These are phyloP conservation scores for Botryotinia globosa DNA, from an alignment of 2,329 filamentous ascomycete species.

Conservation along the genomic window DNA sequence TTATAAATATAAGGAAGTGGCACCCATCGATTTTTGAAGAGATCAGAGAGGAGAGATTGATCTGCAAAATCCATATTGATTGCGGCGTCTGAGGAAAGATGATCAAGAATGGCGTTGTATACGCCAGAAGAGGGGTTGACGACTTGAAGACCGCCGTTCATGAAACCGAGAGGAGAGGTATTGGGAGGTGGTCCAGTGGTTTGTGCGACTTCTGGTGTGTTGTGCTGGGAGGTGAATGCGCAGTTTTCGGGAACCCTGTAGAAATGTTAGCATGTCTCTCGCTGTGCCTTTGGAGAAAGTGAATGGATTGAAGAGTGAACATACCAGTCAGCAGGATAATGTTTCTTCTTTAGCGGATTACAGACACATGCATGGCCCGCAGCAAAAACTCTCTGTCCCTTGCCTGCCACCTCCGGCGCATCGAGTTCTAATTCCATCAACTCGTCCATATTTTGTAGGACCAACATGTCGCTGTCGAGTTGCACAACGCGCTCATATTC, in stretches of 20 bases:
- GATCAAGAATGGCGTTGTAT: slow-evolving; percentile 50
- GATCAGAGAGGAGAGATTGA: slow-evolving; percentile 55
- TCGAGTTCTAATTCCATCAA: slow-evolving; percentile 81
- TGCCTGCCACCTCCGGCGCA: slow-evolving; percentile 48
- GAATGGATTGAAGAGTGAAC: slow-evolving; percentile 22
- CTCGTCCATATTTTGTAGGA: slow-evolving; percentile 84
- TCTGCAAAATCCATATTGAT: slow-evolving; percentile 57
- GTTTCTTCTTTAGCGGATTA: slow-evolving; percentile 73
- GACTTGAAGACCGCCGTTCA: slow-evolving; percentile 58
- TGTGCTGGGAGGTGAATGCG: slow-evolving; percentile 56
- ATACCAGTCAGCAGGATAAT: slow-evolving; percentile 75
- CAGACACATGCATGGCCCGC: slow-evolving; percentile 83
- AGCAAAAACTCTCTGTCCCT: slow-evolving; percentile 67
- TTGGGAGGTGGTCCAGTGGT: slow-evolving; percentile 45
- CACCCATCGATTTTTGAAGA: slow-evolving; percentile 56
- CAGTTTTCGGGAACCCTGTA: slow-evolving; percentile 51
- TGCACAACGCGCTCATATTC: slow-evolving; percentile 79
- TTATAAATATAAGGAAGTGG: slow-evolving; percentile 60
- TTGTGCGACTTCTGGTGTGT: slow-evolving; percentile 48
- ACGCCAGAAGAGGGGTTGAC: slow-evolving; percentile 50
- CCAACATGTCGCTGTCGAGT: slow-evolving; percentile 86
- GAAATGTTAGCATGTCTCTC: background rate
- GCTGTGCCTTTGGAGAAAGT: background rate
- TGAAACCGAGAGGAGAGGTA: slow-evolving; percentile 49
- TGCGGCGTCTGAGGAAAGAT: slow-evolving; percentile 46